Evolutionary conservation across 2,329 filamentous ascomycete genomes (phyloP).

Genomic region (Aspergillus melleus): DNA sequence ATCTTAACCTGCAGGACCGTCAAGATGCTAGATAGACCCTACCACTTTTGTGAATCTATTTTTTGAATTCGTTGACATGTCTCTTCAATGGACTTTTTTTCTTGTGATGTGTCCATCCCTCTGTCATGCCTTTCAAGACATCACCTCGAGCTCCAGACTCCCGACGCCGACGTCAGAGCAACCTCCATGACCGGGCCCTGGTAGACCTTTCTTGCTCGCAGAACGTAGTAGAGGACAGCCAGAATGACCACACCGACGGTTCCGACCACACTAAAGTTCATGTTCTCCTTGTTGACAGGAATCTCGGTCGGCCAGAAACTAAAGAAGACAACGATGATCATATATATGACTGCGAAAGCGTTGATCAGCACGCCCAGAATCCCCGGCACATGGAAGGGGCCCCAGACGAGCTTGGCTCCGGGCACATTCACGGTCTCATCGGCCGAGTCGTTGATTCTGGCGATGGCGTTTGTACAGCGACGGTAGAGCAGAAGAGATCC

Average conservation of each 20-base stretch:
- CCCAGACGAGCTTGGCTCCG: slow-evolving; percentile 31
- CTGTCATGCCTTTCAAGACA: too few species aligned
- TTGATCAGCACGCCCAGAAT: slow-evolving; percentile 46
- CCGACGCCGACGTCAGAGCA: background rate
- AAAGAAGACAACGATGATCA: slow-evolving; percentile 50
- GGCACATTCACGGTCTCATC: slow-evolving; percentile 23
- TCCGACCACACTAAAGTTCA: slow-evolving; percentile 52
- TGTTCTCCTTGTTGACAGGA: slow-evolving; percentile 39
- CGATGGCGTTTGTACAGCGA: slow-evolving; percentile 24
- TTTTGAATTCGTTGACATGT: too few species aligned
- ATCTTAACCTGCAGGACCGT: too few species aligned
- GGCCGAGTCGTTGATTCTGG: slow-evolving; percentile 14
- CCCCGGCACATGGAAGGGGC: slow-evolving; percentile 28
- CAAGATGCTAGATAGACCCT: too few species aligned
- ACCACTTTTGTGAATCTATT: too few species aligned
- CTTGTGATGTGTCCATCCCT: too few species aligned
- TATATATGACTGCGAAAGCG: slow-evolving; percentile 45
- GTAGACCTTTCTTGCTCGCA: slow-evolving; percentile 37
- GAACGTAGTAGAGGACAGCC: slow-evolving; percentile 41
- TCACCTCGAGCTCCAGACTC: background rate
- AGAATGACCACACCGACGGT: slow-evolving; percentile 43
- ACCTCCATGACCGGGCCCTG: slow-evolving; percentile 29
- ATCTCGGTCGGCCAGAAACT: slow-evolving; percentile 48
- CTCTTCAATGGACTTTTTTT: too few species aligned
- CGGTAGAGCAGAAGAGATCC: slow-evolving; percentile 29